Percentiles rank a stretch among this genome's conserved stretches.
Evolutionary conservation across 2,329 filamentous ascomycete species (phyloP).

Genomic region (Fusarium nanum): DNA sequence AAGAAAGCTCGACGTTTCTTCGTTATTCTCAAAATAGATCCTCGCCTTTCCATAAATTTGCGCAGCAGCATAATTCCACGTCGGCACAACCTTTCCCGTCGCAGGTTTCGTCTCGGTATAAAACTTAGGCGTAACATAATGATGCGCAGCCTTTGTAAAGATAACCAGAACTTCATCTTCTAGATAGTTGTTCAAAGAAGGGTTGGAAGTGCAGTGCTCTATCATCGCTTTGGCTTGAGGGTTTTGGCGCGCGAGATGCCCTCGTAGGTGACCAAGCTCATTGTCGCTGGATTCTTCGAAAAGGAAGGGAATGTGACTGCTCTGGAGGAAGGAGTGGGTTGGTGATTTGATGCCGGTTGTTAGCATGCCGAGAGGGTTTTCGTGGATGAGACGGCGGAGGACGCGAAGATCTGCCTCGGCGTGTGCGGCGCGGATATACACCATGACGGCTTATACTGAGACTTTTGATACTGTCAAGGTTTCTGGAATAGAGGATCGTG

Average conservation of each 20-base stretch:
- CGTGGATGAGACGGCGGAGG: conserved; percentile 67
- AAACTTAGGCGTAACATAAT: conserved; percentile 77
- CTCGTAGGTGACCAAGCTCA: conserved; percentile 60
- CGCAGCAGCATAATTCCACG: conserved; percentile 76
- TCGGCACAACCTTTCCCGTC: conserved; percentile 75
- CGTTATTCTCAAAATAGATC: conserved; percentile 62
- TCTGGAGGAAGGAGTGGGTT: conserved; percentile 62
- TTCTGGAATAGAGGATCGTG: too few relatives aligned
- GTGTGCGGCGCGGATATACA: conserved; percentile 52
- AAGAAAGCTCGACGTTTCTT: conserved; percentile 59
- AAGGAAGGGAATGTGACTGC: conserved; percentile 70
- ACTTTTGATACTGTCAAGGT: rapidly evolving
- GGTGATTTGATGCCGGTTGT: conserved; percentile 69
- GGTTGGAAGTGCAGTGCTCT: conserved; percentile 50
- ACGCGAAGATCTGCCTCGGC: conserved; percentile 61
- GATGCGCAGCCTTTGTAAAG: conserved; percentile 68
- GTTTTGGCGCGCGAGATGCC: conserved; percentile 71
- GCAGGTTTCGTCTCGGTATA: conserved; percentile 73
- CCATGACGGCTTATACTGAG: rapidly evolving
- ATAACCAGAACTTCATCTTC: conserved; percentile 71
- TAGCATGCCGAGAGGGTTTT: conserved; percentile 70
- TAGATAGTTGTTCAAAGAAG: conserved; percentile 41
- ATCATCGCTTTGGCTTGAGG: conserved; percentile 72
- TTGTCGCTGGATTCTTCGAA: conserved; percentile 57
- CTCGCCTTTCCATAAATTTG: conserved; percentile 70